Conservation (phyloP, 345 rosid species). For the Eucalyptus tenuipes region DNA sequence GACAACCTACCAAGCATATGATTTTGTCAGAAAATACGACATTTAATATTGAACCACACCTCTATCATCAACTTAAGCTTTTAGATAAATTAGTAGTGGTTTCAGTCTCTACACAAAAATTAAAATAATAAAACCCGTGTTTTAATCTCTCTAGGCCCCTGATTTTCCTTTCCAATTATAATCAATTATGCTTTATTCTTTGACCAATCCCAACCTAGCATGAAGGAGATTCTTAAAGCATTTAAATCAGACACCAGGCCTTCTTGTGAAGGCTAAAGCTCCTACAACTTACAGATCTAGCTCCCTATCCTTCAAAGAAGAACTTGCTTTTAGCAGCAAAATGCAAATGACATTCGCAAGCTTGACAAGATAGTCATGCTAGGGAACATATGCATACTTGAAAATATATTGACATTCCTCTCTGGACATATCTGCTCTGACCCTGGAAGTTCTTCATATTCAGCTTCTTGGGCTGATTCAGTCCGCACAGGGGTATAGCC, state of each 20-base stretch:
- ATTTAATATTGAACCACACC: background rate
- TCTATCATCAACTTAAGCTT: background rate
- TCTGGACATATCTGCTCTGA: slow-evolving; percentile 93
- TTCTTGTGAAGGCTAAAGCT: background rate
- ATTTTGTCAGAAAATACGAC: background rate
- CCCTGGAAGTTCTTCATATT: slow-evolving; percentile 85
- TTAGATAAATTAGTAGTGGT: background rate
- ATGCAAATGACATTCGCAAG: background rate
- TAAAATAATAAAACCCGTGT: background rate
- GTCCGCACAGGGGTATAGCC: slow-evolving; percentile 59
- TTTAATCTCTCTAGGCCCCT: background rate
- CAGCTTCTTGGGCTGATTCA: slow-evolving; percentile 52
- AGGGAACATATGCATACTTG: slow-evolving; percentile 35
- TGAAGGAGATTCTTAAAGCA: background rate
- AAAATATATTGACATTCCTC: slow-evolving; percentile 58
- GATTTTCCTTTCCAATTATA: background rate
- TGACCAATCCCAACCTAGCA: background rate
- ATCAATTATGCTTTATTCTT: background rate
- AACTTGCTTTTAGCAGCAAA: background rate
- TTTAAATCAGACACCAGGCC: background rate
- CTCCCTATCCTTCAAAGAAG: background rate
- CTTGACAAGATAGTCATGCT: background rate
- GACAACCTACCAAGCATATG: background rate
- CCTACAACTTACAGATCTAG: background rate
- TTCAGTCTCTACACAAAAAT: background rate